Evolutionary conservation across 2,329 filamentous ascomycete genomes (phyloP), one percentile per base, ranked within the genome.

Genomic region (Colletotrichum noveboracense): DNA sequence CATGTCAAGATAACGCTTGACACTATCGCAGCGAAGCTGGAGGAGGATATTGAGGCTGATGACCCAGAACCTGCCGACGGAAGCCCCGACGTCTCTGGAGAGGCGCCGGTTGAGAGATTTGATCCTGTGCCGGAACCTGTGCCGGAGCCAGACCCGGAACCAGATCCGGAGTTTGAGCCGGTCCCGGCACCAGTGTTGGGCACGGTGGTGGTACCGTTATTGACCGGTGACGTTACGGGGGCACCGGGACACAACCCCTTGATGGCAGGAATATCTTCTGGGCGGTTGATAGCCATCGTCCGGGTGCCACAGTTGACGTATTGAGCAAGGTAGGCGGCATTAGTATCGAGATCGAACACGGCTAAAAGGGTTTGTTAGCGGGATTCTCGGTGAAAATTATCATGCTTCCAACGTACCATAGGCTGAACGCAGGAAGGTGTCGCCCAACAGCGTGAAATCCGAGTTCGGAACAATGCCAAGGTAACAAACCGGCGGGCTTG

Each of bases 391-490:
- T 6, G 9, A 32, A 7, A 0, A 6, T 12, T 9, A 70, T 43
- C 34, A 24, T 12, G 2, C n/a, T 12, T 26, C 32, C 16, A 24
- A 80, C 83, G 32, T 75, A 89, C 87, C 84, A 77, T 91, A 91
- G 26, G 89, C 89, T 13, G 88, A 90, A 36, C 90, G 87, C 77
- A 92, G 77, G 80, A 92, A 90, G 2, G 89, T 90, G 78, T 91
- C 90, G 13, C 90, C 90, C n/a, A 92, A 84, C n/a, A 92, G 81
- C 56, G 85, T 84, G 78, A 89, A 90, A 32, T 85, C 83, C 8
- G 84, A 81, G 77, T 85, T 89, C 10, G 87, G 84, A 77, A 85
- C 84, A 76, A 91, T 86, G 9, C 89, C 89, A n/a, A 91, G 81
- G 70, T 87, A 89, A 78, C 89, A 91, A 13, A 80, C 80, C 14